Evolutionary conservation across 306 rosid genomes (phyloP).

Genomic region (Fragaria iinumae): DNA sequence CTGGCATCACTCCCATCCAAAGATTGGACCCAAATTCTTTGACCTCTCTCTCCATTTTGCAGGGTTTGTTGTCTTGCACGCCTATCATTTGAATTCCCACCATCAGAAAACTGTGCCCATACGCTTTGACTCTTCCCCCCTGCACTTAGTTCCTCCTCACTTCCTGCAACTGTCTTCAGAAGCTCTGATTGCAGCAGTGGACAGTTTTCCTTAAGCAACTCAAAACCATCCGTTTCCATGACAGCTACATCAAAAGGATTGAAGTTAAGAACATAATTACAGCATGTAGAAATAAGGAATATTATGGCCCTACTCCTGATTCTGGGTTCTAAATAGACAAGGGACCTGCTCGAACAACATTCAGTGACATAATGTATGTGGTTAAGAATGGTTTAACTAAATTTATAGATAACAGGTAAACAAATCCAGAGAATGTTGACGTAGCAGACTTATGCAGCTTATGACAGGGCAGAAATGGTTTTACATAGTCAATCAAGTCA

Average conservation of each 20-base stretch:
- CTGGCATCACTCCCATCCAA: constrained; percentile 70
- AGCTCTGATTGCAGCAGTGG: constrained; percentile 92
- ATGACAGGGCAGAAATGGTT: neutral
- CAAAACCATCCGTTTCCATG: constrained; percentile 93
- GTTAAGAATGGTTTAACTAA: neutral
- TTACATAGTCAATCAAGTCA: neutral
- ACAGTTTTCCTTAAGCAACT: constrained; percentile 84
- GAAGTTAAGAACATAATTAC: constrained; percentile 12
- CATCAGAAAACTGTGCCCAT: constrained; percentile 96
- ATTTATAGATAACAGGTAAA: neutral
- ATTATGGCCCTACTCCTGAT: constrained; percentile 17
- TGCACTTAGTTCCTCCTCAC: constrained; percentile 83
- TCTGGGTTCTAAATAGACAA: neutral
- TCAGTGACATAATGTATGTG: neutral
- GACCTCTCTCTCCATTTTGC: constrained; percentile 77
- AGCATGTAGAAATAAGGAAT: constrained; percentile 9
- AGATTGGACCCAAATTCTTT: constrained; percentile 70
- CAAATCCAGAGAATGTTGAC: neutral
- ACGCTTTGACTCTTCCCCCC: constrained; percentile 86
- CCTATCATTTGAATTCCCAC: constrained; percentile 80
- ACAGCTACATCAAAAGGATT: constrained; percentile 62
- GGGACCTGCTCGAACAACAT: neutral
- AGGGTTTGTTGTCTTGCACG: constrained; percentile 83
- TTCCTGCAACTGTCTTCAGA: constrained; percentile 87
- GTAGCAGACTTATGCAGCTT: neutral